phyloP scores from a whole-genome alignment of 1,139 yeast species.

The Nakaseomyces uthaithaninus region DNA sequence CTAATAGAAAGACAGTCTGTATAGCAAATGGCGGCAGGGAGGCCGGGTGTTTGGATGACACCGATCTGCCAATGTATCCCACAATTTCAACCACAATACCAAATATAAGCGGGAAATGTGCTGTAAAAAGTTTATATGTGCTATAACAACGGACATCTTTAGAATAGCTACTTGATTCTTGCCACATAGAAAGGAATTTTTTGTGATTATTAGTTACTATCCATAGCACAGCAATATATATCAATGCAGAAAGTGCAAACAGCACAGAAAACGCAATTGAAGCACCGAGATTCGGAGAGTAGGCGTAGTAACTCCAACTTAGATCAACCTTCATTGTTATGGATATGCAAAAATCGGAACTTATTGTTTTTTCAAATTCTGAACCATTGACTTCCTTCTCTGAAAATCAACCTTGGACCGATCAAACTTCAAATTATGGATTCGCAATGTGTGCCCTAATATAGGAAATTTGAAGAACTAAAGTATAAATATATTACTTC shows the following conservation, averaged over 20 bases:
- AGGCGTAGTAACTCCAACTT: conserved; percentile 3
- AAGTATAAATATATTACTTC: no score
- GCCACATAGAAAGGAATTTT: neutral
- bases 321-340: neutral
- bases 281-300: conserved; percentile 16
- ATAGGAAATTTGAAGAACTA: no score
- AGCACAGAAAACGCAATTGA: conserved; percentile 14
- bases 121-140: conserved; percentile 6
- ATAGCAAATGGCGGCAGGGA: conserved; percentile 32
- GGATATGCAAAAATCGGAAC: no score
- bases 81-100: conserved; percentile 31
- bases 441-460: no score
- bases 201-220: neutral
- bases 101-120: conserved; percentile 26
- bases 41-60: conserved; percentile 21
- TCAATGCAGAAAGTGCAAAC: conserved; percentile 10
- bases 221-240: neutral
- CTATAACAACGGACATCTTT: conserved; percentile 1
- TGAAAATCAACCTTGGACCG: no score
- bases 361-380: no score
- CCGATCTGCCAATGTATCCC: conserved; percentile 35
- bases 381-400: no score
- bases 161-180: neutral
- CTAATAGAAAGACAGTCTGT: conserved; percentile 34
- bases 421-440: no score